phyloP scores from a whole-genome alignment of 805 yeast species.

The Metschnikowia koreensis region DNA sequence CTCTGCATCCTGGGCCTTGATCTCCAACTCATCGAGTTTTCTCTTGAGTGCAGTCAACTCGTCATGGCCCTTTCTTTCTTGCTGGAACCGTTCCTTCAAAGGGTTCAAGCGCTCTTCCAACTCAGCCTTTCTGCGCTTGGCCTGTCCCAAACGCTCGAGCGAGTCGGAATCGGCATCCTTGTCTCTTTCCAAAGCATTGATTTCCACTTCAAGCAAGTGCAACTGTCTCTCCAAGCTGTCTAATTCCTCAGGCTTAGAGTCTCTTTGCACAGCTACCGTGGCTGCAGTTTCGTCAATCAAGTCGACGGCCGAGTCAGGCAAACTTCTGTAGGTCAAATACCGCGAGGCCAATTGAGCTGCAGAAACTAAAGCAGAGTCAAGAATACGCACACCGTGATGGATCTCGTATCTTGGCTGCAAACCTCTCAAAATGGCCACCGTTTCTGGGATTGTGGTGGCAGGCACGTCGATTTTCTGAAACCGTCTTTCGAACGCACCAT shows the following conservation, averaged over 20 bases:
- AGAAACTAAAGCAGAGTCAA: slow-evolving; percentile 89
- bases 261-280: slow-evolving; percentile 95
- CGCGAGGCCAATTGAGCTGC: slow-evolving; percentile 95
- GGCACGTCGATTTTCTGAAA: slow-evolving; percentile 96
- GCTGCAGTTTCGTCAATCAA: slow-evolving; percentile 96
- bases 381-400: slow-evolving; percentile 95
- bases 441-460: slow-evolving; percentile 89
- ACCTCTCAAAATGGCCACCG: slow-evolving; percentile 95
- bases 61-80: slow-evolving; percentile 89
- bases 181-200: slow-evolving; percentile 95
- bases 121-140: slow-evolving; percentile 75
- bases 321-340: slow-evolving; percentile 88
- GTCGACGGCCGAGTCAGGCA: slow-evolving; percentile 97
- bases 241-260: slow-evolving; percentile 94
- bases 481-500: slow-evolving; percentile 98
- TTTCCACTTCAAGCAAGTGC: slow-evolving; percentile 90
- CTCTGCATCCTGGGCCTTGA: slow-evolving; percentile 93
- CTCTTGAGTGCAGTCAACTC: slow-evolving; percentile 86
- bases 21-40: slow-evolving; percentile 87
- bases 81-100: slow-evolving; percentile 75
- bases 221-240: slow-evolving; percentile 92
- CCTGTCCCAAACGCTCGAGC: slow-evolving; percentile 78
- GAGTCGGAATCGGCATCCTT: slow-evolving; percentile 80
- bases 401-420: slow-evolving; percentile 92
- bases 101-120: slow-evolving; percentile 85